phyloP scores from a whole-genome alignment of 2,329 filamentous ascomycete species.

The Helotiales sp. region DNA sequence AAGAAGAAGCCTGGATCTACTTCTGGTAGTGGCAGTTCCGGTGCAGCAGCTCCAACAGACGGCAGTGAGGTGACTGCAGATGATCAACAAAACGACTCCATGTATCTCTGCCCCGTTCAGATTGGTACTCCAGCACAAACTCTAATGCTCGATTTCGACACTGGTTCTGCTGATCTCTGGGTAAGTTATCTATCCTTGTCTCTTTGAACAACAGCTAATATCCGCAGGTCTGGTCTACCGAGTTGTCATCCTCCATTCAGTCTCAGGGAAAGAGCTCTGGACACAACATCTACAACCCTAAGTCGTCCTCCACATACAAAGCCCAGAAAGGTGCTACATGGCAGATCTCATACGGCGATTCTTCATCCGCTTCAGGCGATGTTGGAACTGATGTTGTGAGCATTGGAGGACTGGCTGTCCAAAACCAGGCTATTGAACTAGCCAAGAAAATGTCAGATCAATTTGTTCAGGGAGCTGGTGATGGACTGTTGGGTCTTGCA shows the following conservation, averaged over 20 bases:
- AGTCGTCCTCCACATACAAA: slow-evolving; percentile 61
- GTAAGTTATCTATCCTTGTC: slow-evolving; percentile 39
- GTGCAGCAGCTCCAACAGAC: slow-evolving; percentile 34
- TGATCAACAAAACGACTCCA: slow-evolving; percentile 66
- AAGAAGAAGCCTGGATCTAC: slow-evolving; percentile 42
- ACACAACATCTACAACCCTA: slow-evolving; percentile 59
- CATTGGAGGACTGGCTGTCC: slow-evolving; percentile 61
- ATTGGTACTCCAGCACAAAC: slow-evolving; percentile 67
- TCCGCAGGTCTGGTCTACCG: slow-evolving; percentile 54
- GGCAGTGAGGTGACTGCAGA: slow-evolving; percentile 56
- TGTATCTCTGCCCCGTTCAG: slow-evolving; percentile 63
- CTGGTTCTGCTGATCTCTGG: slow-evolving; percentile 70
- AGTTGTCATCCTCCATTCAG: slow-evolving; percentile 41
- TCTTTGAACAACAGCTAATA: not conserved
- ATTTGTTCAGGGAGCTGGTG: slow-evolving; percentile 56
- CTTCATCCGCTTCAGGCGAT: slow-evolving; percentile 62
- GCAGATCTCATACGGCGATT: slow-evolving; percentile 69
- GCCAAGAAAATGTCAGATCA: slow-evolving; percentile 58
- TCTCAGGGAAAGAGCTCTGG: slow-evolving; percentile 33
- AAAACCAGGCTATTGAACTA: slow-evolving; percentile 64
- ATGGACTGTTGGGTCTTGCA: slow-evolving; percentile 68
- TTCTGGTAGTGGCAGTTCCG: slow-evolving; percentile 11
- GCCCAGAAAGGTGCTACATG: slow-evolving; percentile 50
- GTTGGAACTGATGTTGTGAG: slow-evolving; percentile 64
- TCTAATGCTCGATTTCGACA: slow-evolving; percentile 66